A percentile compares a stretch with the other conserved stretches of the same genome.
phyloP scores from a whole-genome alignment of 2,329 filamentous ascomycete genomes.

The Cordyceps fumosorosea region DNA sequence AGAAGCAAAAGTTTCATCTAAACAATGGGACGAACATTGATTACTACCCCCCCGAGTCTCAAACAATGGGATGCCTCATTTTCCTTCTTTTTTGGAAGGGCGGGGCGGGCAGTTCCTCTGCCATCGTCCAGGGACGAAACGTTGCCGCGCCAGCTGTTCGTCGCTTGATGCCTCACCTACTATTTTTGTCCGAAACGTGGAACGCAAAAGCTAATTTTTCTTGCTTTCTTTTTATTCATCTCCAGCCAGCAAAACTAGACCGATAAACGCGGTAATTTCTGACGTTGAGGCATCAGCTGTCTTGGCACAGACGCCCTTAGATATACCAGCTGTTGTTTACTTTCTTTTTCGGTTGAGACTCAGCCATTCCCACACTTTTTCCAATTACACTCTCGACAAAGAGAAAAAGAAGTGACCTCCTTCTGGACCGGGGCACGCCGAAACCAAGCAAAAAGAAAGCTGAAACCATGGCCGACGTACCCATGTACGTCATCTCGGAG shows the following conservation, averaged over 20 bases:
- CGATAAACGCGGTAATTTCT: too few species aligned
- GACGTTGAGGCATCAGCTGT: too few species aligned
- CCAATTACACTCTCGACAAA: neutral
- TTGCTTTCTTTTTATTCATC: neutral
- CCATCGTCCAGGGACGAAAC: neutral
- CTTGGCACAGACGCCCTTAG: too few species aligned
- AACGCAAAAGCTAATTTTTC: neutral
- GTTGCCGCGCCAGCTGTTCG: neutral
- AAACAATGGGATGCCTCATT: neutral
- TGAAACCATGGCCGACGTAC: conserved; percentile 60
- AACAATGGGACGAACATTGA: conserved; percentile 6
- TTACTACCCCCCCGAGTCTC: neutral
- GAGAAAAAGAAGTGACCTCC: neutral
- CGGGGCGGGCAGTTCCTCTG: neutral
- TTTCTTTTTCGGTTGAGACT: too few species aligned
- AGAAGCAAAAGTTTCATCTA: conserved; percentile 4
- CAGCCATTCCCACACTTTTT: too few species aligned
- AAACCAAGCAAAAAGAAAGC: neutral
- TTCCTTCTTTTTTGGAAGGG: neutral
- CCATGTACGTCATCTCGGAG: conserved; percentile 67
- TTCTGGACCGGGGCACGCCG: neutral
- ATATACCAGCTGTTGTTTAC: too few species aligned
- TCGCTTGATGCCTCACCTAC: neutral
- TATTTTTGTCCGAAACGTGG: neutral
- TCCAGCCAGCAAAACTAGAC: too few species aligned